Conservation (phyloP, 1,139 yeast genomes). For the Barnettozyma hawaiiensis region DNA sequence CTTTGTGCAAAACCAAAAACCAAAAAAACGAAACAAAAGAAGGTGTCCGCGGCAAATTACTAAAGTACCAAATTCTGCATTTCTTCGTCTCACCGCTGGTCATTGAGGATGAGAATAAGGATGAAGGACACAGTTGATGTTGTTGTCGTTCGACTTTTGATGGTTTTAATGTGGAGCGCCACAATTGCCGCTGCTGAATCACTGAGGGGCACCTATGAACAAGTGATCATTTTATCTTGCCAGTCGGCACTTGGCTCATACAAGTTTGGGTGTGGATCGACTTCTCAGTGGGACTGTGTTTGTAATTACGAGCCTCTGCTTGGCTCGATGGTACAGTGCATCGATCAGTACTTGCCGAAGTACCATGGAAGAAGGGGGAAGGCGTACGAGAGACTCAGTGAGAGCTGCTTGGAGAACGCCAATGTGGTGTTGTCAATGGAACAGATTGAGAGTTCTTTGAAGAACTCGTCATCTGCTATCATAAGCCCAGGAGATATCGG, state of each 20-base stretch:
- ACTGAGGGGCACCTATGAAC: conserved; percentile 19
- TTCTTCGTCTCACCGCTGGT: too few species aligned
- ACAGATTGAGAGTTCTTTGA: conserved; percentile 7
- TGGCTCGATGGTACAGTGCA: conserved; percentile 20
- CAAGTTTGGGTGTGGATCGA: conserved; percentile 20
- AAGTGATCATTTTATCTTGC: conserved; percentile 22
- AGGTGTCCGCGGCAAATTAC: too few species aligned
- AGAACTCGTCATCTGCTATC: conserved; percentile 14
- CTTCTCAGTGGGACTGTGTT: conserved; percentile 15
- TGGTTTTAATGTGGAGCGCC: too few species aligned
- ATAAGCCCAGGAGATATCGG: conserved; percentile 8
- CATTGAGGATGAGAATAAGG: too few species aligned
- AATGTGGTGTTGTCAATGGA: conserved; percentile 8
- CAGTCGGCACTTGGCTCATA: conserved; percentile 16
- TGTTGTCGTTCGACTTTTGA: too few species aligned
- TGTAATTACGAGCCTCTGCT: conserved; percentile 19
- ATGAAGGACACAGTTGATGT: not conserved
- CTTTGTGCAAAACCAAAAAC: too few species aligned
- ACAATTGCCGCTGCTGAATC: conserved; percentile 11
- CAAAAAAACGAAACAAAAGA: too few species aligned
- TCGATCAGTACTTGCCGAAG: conserved; percentile 16
- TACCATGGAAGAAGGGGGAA: conserved; percentile 1
- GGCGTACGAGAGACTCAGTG: conserved; percentile 10
- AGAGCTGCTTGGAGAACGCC: conserved; percentile 13
- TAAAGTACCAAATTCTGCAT: too few species aligned